Base-by-base conservation (phyloP, 163 green algal genomes). In the Coccomyxa subellipsoidea region DNA sequence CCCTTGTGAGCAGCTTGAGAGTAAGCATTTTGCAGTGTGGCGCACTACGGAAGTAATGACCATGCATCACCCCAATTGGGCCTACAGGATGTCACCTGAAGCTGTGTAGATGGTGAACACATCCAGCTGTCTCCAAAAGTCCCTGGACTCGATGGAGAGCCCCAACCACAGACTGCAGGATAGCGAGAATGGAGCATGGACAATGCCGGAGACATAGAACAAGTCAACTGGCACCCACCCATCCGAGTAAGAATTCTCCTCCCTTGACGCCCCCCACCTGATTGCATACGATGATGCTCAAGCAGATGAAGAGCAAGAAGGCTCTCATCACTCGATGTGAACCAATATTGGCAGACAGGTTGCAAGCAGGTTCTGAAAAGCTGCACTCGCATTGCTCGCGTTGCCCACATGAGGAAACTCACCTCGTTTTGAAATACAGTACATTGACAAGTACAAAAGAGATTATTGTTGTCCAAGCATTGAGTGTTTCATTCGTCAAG, bases 81-180 rank as follows among this genome's bases (percentile, higher is more conserved):
- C n/a, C n/a, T n/a, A n/a, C n/a, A n/a, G n/a, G n/a, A 59, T 59
- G 47, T 73, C n/a, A 73, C 66, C 66, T 73, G 66, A 32, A 18
- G 29, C 27, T 36, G 66, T 73, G 7, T 35, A 73, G 27, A 73
- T 73, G n/a, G 32, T 35, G 8, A 73, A 73, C 2, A 73, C n/a
- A 23, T 73, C 66, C 2, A 73, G 66, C 29, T 34, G 29, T 32
- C 66, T 32, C 66, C 66, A 73, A 8, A 73, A 73, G 27, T 73
- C n/a, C 29, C 66, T 32, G 21, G 21, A 18, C 29, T 73, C 27
- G 21, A 36, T 18, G n/a, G 66, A 73, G 32, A 73, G 31, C 21
- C 66, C 66, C 27, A 73, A 18, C 29, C 27, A 73, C 29, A 73
- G 66, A 12, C 29, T 36, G 66, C 66, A 73, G 27, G 21, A 73